These are phyloP conservation scores for Pochonia chlamydosporia DNA, from an alignment of 2,329 filamentous ascomycete genomes.

Conservation along the genomic window DNA sequence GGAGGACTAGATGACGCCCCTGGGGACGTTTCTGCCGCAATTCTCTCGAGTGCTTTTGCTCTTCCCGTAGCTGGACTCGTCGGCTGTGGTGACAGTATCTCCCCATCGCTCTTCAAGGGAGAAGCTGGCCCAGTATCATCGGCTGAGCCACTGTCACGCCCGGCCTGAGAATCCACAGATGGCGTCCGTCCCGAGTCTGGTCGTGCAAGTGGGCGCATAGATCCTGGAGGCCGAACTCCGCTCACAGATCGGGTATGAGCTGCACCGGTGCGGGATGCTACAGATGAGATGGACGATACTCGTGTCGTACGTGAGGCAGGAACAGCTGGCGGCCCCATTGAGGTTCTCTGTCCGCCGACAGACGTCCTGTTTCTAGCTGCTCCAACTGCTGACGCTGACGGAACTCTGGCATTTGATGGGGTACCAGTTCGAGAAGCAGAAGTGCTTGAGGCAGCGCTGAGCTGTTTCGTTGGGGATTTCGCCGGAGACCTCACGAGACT, in stretches of 20 bases:
- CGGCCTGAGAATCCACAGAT: conserved; percentile 42
- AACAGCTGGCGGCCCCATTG: conserved; percentile 61
- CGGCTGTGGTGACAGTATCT: conserved; percentile 42
- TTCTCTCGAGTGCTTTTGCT: conserved; percentile 46
- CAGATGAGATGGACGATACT: conserved; percentile 39
- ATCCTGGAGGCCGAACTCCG: conserved; percentile 33
- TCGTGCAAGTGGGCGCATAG: conserved; percentile 29
- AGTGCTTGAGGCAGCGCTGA: conserved; percentile 50
- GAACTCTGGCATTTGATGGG: conserved; percentile 48
- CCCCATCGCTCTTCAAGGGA: conserved; percentile 45
- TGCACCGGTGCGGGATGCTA: conserved; percentile 24
- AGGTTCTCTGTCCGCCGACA: conserved; percentile 48
- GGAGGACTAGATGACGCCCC: conserved; percentile 23
- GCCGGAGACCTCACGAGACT: conserved; percentile 64
- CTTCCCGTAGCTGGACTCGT: conserved; percentile 45
- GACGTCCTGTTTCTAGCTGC: conserved; percentile 49
- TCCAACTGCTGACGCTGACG: conserved; percentile 25
- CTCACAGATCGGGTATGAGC: conserved; percentile 31
- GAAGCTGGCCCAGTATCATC: conserved; percentile 32
- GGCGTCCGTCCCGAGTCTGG: conserved; percentile 34
- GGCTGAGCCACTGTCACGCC: conserved; percentile 31
- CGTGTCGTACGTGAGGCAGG: conserved; percentile 38
- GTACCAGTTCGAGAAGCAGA: conserved; percentile 59
- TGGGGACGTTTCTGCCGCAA: conserved; percentile 34
- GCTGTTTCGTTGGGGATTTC: conserved; percentile 74